Evolutionary conservation across 2,329 filamentous ascomycete species (phyloP).

Genomic region (Colletotrichum tanaceti): DNA sequence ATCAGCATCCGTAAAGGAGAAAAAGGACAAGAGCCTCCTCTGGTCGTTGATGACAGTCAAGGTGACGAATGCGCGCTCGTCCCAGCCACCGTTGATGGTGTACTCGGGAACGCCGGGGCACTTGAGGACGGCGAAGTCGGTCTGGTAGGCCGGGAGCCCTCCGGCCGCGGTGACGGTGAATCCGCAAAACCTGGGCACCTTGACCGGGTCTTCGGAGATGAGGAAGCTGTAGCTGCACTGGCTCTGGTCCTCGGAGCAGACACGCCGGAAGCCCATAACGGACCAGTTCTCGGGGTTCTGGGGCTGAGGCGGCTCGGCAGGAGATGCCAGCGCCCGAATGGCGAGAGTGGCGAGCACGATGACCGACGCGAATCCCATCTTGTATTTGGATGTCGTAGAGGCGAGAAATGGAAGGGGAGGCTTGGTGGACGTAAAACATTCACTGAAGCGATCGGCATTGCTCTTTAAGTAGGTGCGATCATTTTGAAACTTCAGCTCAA

Average conservation of each 20-base stretch:
- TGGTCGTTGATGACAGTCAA: conserved; percentile 17
- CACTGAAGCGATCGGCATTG: too few relatives aligned
- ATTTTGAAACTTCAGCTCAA: too few relatives aligned
- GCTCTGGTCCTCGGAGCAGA: conserved; percentile 5
- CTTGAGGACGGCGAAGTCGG: not conserved
- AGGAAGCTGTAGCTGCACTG: conserved; percentile 34
- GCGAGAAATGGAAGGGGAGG: too few relatives aligned
- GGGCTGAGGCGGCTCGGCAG: not conserved
- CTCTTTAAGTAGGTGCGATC: too few relatives aligned
- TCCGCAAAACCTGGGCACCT: conserved; percentile 1
- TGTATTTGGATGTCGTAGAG: too few relatives aligned
- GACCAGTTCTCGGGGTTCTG: conserved; percentile 19
- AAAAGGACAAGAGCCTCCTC: not conserved
- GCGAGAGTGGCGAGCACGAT: not conserved
- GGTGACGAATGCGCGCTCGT: not conserved
- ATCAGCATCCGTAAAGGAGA: not conserved
- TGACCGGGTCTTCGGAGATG: not conserved
- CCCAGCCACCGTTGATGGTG: conserved; percentile 33
- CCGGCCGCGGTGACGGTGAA: conserved; percentile 23
- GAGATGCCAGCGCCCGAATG: accelerated
- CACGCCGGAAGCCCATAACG: conserved; percentile 18
- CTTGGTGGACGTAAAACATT: too few relatives aligned
- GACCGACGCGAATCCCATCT: not conserved
- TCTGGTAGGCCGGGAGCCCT: not conserved
- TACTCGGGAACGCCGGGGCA: conserved; percentile 1